A percentile compares a stretch with the other conserved stretches of the same genome.
These are phyloP conservation scores for Colletotrichum shisoi DNA, from an alignment of 2,329 filamentous ascomycete species.

Conservation along the genomic window DNA sequence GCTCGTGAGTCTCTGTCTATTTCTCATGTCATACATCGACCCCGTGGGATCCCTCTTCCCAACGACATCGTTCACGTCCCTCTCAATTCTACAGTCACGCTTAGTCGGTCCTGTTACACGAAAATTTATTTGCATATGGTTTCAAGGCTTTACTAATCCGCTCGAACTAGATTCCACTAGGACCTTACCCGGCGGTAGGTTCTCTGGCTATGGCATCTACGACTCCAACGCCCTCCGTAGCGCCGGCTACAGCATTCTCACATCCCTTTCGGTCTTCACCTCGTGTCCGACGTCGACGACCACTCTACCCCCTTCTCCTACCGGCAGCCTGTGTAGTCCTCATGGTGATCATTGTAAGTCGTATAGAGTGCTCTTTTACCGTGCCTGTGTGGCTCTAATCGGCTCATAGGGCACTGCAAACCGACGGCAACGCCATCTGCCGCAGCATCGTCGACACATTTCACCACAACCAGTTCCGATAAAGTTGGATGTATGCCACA, in stretches of 20 bases:
- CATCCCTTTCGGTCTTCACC: constrained; percentile 25
- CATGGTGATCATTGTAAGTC: constrained; percentile 23
- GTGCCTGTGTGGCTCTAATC: not conserved
- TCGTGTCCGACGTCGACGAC: constrained; percentile 25
- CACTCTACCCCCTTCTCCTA: constrained; percentile 14
- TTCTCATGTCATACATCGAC: not conserved
- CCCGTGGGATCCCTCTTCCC: no score
- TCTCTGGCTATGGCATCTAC: constrained; percentile 42
- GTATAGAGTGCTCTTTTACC: not conserved
- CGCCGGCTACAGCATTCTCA: constrained; percentile 41
- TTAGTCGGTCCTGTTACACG: no score
- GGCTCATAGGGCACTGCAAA: constrained; percentile 38
- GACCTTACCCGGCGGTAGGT: constrained; percentile 36
- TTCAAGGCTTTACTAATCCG: not conserved
- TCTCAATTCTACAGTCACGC: no score
- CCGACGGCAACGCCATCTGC: constrained; percentile 26
- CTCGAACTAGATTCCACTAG: constrained; percentile 21
- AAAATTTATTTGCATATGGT: not conserved
- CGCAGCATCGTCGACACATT: not conserved
- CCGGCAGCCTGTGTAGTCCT: constrained; percentile 10
- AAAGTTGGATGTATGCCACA: constrained; percentile 20
- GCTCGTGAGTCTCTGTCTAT: constrained; percentile 13
- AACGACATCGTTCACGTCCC: no score
- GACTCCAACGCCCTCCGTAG: constrained; percentile 40
- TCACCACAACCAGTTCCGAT: not conserved